Percentiles rank a stretch among this genome's conserved stretches.
Evolutionary conservation across 192 early-diverging fungal species (phyloP).

Genomic region (Haplosporangium gracile): DNA sequence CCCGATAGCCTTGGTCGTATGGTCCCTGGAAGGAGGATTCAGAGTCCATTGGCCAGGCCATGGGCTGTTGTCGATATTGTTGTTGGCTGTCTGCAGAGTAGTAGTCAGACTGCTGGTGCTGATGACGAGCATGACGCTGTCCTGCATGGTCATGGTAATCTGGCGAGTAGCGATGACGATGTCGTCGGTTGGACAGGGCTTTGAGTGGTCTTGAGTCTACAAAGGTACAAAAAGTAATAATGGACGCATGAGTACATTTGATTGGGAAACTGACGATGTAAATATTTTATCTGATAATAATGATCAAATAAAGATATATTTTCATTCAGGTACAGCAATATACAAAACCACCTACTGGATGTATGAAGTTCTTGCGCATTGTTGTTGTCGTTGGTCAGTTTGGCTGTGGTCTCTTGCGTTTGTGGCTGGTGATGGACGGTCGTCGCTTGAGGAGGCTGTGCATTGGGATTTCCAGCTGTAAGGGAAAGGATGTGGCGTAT

Average conservation of each 20-base stretch:
- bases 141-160: constrained; percentile 21
- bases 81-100: not conserved
- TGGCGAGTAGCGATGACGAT: constrained; percentile 25
- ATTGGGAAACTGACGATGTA: not conserved
- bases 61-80: not conserved
- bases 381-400: not conserved
- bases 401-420: constrained; percentile 17
- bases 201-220: constrained; percentile 13
- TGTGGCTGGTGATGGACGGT: not conserved
- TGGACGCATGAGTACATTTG: not conserved
- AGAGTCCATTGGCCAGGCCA: not conserved
- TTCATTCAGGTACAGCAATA: not conserved
- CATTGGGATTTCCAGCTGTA: constrained; percentile 18
- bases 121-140: constrained; percentile 6
- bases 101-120: not conserved
- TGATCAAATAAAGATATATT: not conserved
- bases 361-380: not conserved
- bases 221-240: not conserved
- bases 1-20: constrained; percentile 13
- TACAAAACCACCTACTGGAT: not conserved
- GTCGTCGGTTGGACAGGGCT: constrained; percentile 21
- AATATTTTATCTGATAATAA: not conserved
- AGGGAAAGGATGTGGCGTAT: constrained; percentile 48
- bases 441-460: constrained; percentile 3
- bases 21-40: not conserved